Conservation (phyloP, 2,329 filamentous ascomycete genomes). For the Didymella sp. region DNA sequence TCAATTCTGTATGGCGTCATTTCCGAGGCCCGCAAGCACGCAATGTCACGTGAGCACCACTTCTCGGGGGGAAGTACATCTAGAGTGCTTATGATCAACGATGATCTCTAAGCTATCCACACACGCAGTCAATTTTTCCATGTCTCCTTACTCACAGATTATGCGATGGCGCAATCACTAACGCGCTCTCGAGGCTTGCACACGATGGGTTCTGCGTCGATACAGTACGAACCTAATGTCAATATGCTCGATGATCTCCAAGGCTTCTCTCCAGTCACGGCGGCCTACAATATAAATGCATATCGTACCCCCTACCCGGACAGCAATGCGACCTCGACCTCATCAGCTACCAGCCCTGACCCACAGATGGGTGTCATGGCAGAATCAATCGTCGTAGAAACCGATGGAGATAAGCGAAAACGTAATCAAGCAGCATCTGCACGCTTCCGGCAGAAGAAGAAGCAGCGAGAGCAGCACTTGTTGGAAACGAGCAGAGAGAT, state of each 20-base stretch:
- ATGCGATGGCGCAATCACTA: slow-evolving; percentile 28
- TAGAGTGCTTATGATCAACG: not conserved
- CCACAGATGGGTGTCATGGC: slow-evolving; percentile 23
- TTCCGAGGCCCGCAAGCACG: slow-evolving; percentile 21
- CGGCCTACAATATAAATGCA: slow-evolving; percentile 33
- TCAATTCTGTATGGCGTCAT: no score
- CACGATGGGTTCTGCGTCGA: slow-evolving; percentile 40
- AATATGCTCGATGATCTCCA: slow-evolving; percentile 42
- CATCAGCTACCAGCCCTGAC: slow-evolving; percentile 37
- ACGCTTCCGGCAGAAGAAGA: slow-evolving; percentile 93
- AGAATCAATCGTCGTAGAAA: slow-evolving; percentile 50
- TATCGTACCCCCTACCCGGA: slow-evolving; percentile 44
- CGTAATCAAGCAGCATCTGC: slow-evolving; percentile 89
- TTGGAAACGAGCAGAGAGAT: slow-evolving; percentile 67
- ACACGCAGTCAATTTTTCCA: slow-evolving; percentile 2
- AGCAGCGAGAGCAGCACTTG: slow-evolving; percentile 87
- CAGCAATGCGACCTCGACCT: slow-evolving; percentile 41
- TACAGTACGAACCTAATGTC: slow-evolving; percentile 34
- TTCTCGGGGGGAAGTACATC: slow-evolving; percentile 15
- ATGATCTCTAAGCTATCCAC: slow-evolving; percentile 8
- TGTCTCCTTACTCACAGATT: slow-evolving; percentile 10
- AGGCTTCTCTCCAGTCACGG: slow-evolving; percentile 38
- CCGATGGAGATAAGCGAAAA: slow-evolving; percentile 88
- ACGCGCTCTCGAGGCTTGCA: slow-evolving; percentile 40
- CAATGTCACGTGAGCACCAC: slow-evolving; percentile 31